These are phyloP conservation scores for Lactifluus subvellereus DNA, from an alignment of 768 basidiomycete genomes.

Conservation along the genomic window DNA sequence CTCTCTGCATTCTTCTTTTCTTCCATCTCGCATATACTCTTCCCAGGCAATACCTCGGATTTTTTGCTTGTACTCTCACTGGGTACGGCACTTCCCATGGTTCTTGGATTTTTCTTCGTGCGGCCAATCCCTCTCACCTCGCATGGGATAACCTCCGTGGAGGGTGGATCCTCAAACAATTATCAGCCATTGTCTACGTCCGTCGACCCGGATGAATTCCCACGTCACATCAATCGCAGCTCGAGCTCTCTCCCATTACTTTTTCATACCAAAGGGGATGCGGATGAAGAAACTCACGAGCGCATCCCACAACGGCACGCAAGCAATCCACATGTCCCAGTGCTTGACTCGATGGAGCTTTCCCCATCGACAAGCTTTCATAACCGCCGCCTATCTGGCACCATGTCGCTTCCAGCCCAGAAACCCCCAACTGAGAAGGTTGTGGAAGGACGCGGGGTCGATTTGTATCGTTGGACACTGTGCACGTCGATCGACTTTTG, in stretches of 20 bases:
- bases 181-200: slow-evolving; percentile 25
- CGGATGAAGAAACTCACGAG: slow-evolving; percentile 11
- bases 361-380: slow-evolving; percentile 4
- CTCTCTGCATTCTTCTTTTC: slow-evolving; percentile 91
- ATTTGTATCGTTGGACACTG: slow-evolving; percentile 50
- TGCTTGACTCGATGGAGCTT: slow-evolving; percentile 12
- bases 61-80: slow-evolving; percentile 71
- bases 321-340: neutral
- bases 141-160: slow-evolving; percentile 27
- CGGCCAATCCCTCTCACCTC: slow-evolving; percentile 58
- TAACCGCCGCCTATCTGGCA: neutral
- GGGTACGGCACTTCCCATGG: slow-evolving; percentile 75
- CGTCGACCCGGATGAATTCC: slow-evolving; percentile 16
- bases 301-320: neutral
- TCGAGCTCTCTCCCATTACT: slow-evolving; percentile 16
- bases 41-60: slow-evolving; percentile 70
- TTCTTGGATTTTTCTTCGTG: slow-evolving; percentile 70
- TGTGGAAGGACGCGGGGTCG: slow-evolving; percentile 33
- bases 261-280: slow-evolving; percentile 2
- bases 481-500: slow-evolving; percentile 55
- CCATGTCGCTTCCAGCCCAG: neutral
- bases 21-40: slow-evolving; percentile 61
- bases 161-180: slow-evolving; percentile 23
- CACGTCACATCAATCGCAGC: neutral
- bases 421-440: slow-evolving; percentile 5